A percentile compares a stretch with the other conserved stretches of the same genome.
These are phyloP conservation scores for Citrus hindsii DNA, from an alignment of 345 rosid genomes.

Conservation along the genomic window DNA sequence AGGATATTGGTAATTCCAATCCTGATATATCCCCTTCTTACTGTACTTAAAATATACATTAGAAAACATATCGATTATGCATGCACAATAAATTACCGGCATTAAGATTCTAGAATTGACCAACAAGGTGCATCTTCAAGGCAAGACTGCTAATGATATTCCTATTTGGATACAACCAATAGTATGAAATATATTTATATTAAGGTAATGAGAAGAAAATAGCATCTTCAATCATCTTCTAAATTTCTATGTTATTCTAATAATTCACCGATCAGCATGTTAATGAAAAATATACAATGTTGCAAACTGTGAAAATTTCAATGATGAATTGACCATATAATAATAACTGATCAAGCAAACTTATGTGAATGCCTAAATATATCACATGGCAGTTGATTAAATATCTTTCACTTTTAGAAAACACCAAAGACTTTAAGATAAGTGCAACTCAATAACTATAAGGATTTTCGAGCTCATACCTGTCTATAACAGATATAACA, in stretches of 20 bases:
- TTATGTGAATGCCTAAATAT: neutral
- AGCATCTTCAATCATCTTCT: neutral
- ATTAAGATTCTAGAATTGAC: neutral
- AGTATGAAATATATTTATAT: neutral
- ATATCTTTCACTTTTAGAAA: neutral
- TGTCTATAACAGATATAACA: conserved; percentile 91
- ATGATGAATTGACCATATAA: neutral
- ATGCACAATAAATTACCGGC: neutral
- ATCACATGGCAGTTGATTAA: neutral
- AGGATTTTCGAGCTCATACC: conserved; percentile 38
- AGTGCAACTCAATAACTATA: neutral
- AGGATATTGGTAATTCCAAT: conserved; percentile 7
- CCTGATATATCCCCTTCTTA: conserved; percentile 19
- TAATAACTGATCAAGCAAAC: neutral
- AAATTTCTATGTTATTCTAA: neutral
- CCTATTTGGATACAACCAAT: neutral
- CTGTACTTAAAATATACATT: conserved; percentile 3
- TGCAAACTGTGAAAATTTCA: neutral
- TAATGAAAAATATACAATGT: neutral
- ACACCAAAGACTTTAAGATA: neutral
- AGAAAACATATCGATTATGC: neutral
- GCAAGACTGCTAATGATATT: neutral
- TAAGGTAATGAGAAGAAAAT: neutral
- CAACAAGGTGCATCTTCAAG: neutral
- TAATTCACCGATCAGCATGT: neutral